phyloP scores from a whole-genome alignment of 768 basidiomycete genomes.

The Naganishia antarctica region DNA sequence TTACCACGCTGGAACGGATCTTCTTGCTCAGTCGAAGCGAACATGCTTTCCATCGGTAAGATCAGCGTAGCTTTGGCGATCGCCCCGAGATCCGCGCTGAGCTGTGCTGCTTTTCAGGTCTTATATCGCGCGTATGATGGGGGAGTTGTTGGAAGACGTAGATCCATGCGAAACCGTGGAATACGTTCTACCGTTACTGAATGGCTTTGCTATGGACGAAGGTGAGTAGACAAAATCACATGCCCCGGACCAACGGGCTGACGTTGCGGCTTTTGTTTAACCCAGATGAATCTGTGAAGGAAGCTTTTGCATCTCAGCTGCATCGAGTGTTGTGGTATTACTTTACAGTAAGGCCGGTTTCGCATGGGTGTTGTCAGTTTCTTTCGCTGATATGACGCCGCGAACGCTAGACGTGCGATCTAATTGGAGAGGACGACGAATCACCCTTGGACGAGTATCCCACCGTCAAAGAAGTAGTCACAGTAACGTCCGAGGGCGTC shows the following conservation, averaged over 20 bases:
- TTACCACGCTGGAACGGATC: slow-evolving; percentile 82
- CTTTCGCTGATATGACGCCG: background rate
- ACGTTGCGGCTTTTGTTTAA: slow-evolving; percentile 21
- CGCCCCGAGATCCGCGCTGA: background rate
- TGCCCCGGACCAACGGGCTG: slow-evolving; percentile 3
- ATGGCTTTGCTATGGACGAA: slow-evolving; percentile 75
- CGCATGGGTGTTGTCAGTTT: background rate
- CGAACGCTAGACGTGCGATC: slow-evolving; percentile 60
- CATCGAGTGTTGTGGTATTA: slow-evolving; percentile 90
- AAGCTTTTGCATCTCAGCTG: slow-evolving; percentile 75
- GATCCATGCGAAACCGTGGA: slow-evolving; percentile 82
- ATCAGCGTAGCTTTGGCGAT: slow-evolving; percentile 21
- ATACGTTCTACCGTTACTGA: slow-evolving; percentile 87
- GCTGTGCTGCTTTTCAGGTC: slow-evolving; percentile 53
- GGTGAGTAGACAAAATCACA: slow-evolving; percentile 54
- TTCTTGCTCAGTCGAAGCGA: slow-evolving; percentile 81
- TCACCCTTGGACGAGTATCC: slow-evolving; percentile 10
- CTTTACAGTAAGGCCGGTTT: slow-evolving; percentile 50
- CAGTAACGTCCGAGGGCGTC: slow-evolving; percentile 41
- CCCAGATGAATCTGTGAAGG: slow-evolving; percentile 78
- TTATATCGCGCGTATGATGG: slow-evolving; percentile 78
- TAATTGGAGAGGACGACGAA: slow-evolving; percentile 53
- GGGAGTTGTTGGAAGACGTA: slow-evolving; percentile 68
- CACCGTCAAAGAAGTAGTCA: slow-evolving; percentile 3
- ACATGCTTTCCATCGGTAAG: slow-evolving; percentile 59